These are phyloP conservation scores for Coprinellus micaceus DNA, from an alignment of 768 basidiomycete genomes.

Conservation along the genomic window DNA sequence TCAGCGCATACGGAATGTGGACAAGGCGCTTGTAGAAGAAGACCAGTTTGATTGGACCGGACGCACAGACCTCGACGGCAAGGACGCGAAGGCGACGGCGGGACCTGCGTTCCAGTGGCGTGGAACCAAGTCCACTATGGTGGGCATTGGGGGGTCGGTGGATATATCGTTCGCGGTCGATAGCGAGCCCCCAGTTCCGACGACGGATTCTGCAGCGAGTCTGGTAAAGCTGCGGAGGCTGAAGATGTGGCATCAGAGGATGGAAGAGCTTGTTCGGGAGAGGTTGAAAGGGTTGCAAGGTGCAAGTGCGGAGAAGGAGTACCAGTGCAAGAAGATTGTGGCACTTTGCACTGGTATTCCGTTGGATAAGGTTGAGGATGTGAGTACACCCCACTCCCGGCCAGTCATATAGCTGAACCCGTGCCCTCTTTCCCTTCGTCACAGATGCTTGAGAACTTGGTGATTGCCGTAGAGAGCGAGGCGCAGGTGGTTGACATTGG, in stretches of 20 bases:
- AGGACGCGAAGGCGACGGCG: conserved; percentile 36
- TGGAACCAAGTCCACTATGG: conserved; percentile 63
- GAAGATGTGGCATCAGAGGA: conserved; percentile 78
- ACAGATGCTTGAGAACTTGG: conserved; percentile 83
- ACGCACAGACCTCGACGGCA: conserved; percentile 45
- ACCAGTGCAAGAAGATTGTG: conserved; percentile 89
- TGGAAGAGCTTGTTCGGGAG: conserved; percentile 69
- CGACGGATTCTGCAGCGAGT: conserved; percentile 51
- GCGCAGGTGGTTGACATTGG: conserved; percentile 76
- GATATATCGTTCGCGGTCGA: conserved; percentile 65
- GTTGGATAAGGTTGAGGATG: conserved; percentile 85
- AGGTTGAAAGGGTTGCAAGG: conserved; percentile 70
- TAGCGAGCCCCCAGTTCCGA: conserved; percentile 69
- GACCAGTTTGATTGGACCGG: conserved; percentile 90
- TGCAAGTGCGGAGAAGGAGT: conserved; percentile 83
- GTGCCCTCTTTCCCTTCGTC: too few relatives aligned
- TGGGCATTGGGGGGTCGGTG: conserved; percentile 59
- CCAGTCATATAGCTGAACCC: too few relatives aligned
- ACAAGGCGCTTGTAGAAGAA: conserved; percentile 73
- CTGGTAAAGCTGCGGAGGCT: conserved; percentile 72
- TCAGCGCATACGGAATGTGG: conserved; percentile 81
- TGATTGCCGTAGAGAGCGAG: conserved; percentile 87
- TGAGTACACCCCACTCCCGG: too few relatives aligned
- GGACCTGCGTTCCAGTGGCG: conserved; percentile 71
- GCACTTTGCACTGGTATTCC: conserved; percentile 84